phyloP scores from a whole-genome alignment of 2,329 filamentous ascomycete genomes.

The Cadophora sp. region DNA sequence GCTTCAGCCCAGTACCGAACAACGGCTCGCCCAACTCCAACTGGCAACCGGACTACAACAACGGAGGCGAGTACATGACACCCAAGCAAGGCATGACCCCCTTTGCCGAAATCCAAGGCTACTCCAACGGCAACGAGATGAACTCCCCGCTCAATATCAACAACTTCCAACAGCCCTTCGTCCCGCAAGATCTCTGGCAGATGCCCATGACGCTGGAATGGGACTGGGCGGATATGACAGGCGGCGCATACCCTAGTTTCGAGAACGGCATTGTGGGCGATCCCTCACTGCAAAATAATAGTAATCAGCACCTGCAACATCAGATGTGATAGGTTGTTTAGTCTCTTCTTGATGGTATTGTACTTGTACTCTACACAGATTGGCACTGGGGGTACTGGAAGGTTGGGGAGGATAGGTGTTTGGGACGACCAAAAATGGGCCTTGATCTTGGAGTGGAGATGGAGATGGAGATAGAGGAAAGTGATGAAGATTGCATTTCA shows the following conservation, averaged over 20 bases:
- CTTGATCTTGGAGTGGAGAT: not conserved
- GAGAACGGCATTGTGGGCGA: slow-evolving; percentile 59
- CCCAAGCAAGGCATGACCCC: slow-evolving; percentile 38
- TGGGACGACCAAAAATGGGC: not conserved
- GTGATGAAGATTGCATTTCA: not conserved
- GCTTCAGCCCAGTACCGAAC: slow-evolving; percentile 38
- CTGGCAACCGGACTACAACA: slow-evolving; percentile 38
- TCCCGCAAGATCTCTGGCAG: slow-evolving; percentile 93
- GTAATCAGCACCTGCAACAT: slow-evolving; percentile 40
- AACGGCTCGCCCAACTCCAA: slow-evolving; percentile 38
- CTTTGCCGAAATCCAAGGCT: slow-evolving; percentile 41
- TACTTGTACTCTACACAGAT: not conserved
- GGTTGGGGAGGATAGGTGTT: not conserved
- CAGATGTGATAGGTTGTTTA: slow-evolving; percentile 30
- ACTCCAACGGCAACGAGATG: slow-evolving; percentile 40
- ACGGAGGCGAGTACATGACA: slow-evolving; percentile 38
- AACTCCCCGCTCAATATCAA: slow-evolving; percentile 45
- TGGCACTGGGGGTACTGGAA: not conserved
- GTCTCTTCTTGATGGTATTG: not conserved
- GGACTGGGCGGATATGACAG: slow-evolving; percentile 72
- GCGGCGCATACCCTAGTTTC: slow-evolving; percentile 68
- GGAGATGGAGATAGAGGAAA: not conserved
- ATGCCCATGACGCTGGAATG: slow-evolving; percentile 94
- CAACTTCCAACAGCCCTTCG: slow-evolving; percentile 81
- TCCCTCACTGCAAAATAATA: slow-evolving; percentile 34